Conservation (phyloP, 352 stramenopile genomes). For the Phytophthora parvispora region DNA sequence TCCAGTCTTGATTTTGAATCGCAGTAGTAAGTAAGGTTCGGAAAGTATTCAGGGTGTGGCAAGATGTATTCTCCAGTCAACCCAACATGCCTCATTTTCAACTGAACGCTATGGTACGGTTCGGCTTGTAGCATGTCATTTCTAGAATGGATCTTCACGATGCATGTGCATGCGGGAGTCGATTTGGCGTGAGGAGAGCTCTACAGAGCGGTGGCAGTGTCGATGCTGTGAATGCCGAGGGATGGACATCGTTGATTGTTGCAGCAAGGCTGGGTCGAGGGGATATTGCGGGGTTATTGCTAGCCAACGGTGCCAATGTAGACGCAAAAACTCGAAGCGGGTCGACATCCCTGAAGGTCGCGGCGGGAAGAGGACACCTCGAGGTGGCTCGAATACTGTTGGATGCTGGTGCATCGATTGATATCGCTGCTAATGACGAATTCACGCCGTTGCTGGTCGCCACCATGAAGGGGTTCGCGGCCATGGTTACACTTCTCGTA, state of each 20-base stretch:
- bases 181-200: not conserved
- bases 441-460: not conserved
- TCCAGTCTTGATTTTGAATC: too few relatives aligned
- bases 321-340: not conserved
- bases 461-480: not conserved
- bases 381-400: not conserved
- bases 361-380: not conserved
- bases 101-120: not conserved
- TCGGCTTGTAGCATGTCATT: not conserved
- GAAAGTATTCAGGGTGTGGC: too few relatives aligned
- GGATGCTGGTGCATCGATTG: not conserved
- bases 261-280: not conserved
- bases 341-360: not conserved
- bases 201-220: not conserved
- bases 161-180: not conserved
- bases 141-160: not conserved
- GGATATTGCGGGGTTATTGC: not conserved
- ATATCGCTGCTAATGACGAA: not conserved
- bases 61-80: too few relatives aligned
- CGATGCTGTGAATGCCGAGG: not conserved
- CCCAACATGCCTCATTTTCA: too few relatives aligned
- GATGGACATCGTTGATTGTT: not conserved
- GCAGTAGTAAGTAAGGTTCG: too few relatives aligned
- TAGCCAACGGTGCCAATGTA: not conserved
- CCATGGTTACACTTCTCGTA: not conserved